A percentile compares a stretch with the other conserved stretches of the same genome.
These are phyloP conservation scores for Pseudoturritis turrita DNA, from an alignment of 345 rosid species.

Conservation along the genomic window DNA sequence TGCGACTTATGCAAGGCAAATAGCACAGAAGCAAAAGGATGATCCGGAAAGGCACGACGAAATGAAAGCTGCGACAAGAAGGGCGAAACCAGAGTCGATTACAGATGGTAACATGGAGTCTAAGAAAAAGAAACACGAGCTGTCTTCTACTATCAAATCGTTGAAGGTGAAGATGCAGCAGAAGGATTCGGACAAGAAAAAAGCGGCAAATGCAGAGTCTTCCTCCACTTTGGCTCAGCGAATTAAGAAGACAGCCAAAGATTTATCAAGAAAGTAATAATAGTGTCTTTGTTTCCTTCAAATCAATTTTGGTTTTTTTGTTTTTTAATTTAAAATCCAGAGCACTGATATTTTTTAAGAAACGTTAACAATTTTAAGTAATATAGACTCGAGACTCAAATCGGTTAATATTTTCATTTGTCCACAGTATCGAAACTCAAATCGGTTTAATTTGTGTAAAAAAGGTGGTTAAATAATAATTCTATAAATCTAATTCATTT, in stretches of 20 bases:
- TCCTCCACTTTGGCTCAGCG: constrained; percentile 11
- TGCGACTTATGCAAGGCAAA: constrained; percentile 74
- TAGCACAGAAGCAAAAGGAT: constrained; percentile 47
- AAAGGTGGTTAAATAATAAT: not conserved
- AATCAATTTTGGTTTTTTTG: constrained; percentile 11
- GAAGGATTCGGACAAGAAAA: constrained; percentile 9
- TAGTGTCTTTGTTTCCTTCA: constrained; percentile 7
- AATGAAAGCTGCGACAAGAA: constrained; percentile 3
- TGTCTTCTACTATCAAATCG: constrained; percentile 62
- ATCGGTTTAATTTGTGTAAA: no score
- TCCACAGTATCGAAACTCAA: no score
- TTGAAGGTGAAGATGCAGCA: constrained; percentile 73
- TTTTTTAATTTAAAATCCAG: not conserved
- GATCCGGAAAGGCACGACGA: constrained; percentile 31
- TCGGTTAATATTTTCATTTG: no score
- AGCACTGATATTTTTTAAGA: not conserved
- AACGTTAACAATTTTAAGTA: not conserved
- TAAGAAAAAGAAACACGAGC: constrained; percentile 43
- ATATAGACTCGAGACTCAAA: not conserved
- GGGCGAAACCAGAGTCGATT: constrained; percentile 5
- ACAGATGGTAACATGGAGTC: constrained; percentile 20
- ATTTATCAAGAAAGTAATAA: constrained; percentile 5
- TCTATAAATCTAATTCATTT: not conserved
- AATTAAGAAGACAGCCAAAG: constrained; percentile 28
- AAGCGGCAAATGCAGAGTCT: not conserved